Conservation (phyloP, 2,329 filamentous ascomycete genomes). For the Macroventuria anomochaeta region DNA sequence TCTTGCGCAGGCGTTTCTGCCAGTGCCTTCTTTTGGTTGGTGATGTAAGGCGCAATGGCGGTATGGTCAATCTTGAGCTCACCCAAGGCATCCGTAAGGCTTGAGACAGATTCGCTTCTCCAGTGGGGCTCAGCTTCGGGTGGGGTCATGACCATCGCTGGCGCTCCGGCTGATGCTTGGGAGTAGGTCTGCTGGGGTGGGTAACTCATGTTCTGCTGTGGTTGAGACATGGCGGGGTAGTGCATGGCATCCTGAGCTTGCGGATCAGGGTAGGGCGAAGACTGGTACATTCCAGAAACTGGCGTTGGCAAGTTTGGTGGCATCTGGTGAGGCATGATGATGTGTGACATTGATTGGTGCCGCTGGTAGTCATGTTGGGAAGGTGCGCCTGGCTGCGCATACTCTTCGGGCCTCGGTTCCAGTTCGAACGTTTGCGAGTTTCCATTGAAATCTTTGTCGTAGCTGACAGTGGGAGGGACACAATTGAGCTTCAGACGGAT, state of each 20-base stretch:
- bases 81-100: conserved; percentile 81
- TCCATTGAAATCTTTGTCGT: conserved; percentile 65
- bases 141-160: conserved; percentile 42
- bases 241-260: conserved; percentile 45
- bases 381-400: conserved; percentile 46
- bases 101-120: conserved; percentile 59
- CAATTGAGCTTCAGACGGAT: conserved; percentile 91
- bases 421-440: conserved; percentile 51
- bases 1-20: conserved; percentile 69
- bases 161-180: conserved; percentile 32
- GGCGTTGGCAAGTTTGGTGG: conserved; percentile 36
- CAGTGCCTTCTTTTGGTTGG: conserved; percentile 64
- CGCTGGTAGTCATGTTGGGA: conserved; percentile 52
- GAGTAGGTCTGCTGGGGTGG: conserved; percentile 44
- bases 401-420: conserved; percentile 49
- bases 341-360: conserved; percentile 40
- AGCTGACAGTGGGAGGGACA: conserved; percentile 82
- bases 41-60: conserved; percentile 87
- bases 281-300: conserved; percentile 46
- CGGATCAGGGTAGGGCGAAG: conserved; percentile 44
- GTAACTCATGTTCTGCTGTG: conserved; percentile 46
- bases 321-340: conserved; percentile 39
- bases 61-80: conserved; percentile 86
- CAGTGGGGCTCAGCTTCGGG: conserved; percentile 59
- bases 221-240: conserved; percentile 45